Evolutionary conservation across 2,329 filamentous ascomycete genomes (phyloP).

Genomic region (Daldinia sp.): DNA sequence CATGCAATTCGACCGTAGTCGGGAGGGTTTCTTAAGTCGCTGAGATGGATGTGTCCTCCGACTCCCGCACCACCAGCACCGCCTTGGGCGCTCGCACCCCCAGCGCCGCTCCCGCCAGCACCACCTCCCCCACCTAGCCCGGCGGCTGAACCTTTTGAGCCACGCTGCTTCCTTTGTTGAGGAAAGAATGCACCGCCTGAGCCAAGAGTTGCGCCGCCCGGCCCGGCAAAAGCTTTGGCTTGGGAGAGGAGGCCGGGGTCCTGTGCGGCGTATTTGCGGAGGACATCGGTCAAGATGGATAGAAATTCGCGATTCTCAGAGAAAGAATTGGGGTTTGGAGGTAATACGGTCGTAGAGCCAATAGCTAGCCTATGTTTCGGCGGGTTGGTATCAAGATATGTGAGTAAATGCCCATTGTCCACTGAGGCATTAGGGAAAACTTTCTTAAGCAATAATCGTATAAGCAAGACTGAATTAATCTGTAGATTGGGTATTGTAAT

Average conservation of each 20-base stretch:
- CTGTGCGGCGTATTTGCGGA: slow-evolving; percentile 65
- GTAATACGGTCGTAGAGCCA: slow-evolving; percentile 68
- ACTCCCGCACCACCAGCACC: slow-evolving; percentile 70
- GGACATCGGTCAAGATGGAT: slow-evolving; percentile 68
- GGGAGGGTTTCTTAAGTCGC: slow-evolving; percentile 72
- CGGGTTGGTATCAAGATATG: slow-evolving; percentile 69
- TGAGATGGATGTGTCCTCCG: slow-evolving; percentile 74
- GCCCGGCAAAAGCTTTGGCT: slow-evolving; percentile 70
- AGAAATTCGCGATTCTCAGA: slow-evolving; percentile 70
- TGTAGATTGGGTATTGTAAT: slow-evolving; percentile 12
- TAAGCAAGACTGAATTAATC: slow-evolving; percentile 22
- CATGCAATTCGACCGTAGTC: slow-evolving; percentile 76
- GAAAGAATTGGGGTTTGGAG: slow-evolving; percentile 72
- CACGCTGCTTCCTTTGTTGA: slow-evolving; percentile 54
- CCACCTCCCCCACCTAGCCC: slow-evolving; percentile 55
- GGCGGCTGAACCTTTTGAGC: slow-evolving; percentile 47
- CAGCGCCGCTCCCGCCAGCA: slow-evolving; percentile 61
- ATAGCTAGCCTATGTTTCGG: slow-evolving; percentile 67
- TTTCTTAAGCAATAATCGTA: slow-evolving; percentile 60
- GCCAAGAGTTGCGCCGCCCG: slow-evolving; percentile 66
- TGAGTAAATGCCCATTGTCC: slow-evolving; percentile 65
- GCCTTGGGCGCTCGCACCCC: slow-evolving; percentile 70
- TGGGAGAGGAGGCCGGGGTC: slow-evolving; percentile 68
- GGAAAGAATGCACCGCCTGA: slow-evolving; percentile 65
- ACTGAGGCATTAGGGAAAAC: slow-evolving; percentile 64